phyloP scores from a whole-genome alignment of 768 basidiomycete species.

The Phlebiopsis flavidoalba region DNA sequence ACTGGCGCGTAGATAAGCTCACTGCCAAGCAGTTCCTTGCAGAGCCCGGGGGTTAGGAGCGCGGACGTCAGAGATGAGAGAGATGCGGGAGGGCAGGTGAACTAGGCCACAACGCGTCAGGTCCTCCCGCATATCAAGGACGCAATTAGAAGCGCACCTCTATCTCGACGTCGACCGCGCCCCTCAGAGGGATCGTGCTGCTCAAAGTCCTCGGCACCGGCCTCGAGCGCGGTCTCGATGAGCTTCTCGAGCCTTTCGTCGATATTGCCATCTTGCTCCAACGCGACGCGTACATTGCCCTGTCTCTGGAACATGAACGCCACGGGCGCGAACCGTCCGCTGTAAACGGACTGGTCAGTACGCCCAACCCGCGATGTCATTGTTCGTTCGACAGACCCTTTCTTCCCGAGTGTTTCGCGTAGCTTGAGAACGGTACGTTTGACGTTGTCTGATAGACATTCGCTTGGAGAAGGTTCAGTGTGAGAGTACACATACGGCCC shows the following conservation, averaged over 20 bases:
- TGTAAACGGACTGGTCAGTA: conserved; percentile 19
- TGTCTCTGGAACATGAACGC: conserved; percentile 58
- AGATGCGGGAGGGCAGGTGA: conserved; percentile 38
- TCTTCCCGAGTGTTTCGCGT: conserved; percentile 43
- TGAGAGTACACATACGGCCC: neutral
- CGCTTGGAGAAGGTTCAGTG: conserved; percentile 28
- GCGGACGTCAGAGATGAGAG: conserved; percentile 35
- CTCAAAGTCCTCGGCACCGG: conserved; percentile 43
- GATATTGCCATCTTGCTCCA: conserved; percentile 29
- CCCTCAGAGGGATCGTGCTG: conserved; percentile 20
- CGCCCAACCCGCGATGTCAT: neutral
- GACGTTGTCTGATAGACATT: conserved; percentile 59
- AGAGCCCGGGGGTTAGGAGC: conserved; percentile 25
- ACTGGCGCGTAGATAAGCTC: conserved; percentile 54
- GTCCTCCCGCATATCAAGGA: neutral
- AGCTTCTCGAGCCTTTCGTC: conserved; percentile 28
- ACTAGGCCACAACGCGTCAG: conserved; percentile 24
- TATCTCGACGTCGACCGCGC: conserved; percentile 28
- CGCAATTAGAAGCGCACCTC: conserved; percentile 21
- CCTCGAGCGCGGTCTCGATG: conserved; percentile 35
- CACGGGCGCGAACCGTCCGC: conserved; percentile 58
- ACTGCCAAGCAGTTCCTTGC: conserved; percentile 38
- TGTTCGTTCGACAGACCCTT: conserved; percentile 35
- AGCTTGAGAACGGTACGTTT: conserved; percentile 57
- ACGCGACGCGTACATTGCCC: conserved; percentile 45